These are phyloP conservation scores for Plasmopara muralis DNA, from an alignment of 352 stramenopile species.

Conservation along the genomic window DNA sequence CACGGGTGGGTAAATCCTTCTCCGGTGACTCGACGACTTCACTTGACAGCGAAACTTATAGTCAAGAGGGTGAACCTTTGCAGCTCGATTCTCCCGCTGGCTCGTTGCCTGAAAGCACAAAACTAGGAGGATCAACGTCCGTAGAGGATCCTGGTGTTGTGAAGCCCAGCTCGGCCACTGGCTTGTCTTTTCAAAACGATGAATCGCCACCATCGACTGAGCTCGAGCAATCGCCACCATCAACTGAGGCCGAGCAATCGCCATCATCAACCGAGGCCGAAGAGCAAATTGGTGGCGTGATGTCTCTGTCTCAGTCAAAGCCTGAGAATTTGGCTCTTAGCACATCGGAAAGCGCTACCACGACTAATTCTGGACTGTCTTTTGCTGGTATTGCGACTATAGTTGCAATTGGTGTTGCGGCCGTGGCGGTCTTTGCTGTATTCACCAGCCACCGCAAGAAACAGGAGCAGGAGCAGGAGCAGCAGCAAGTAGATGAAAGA, in stretches of 20 bases:
- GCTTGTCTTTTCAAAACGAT: slow-evolving; percentile 30
- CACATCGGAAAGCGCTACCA: slow-evolving; percentile 15
- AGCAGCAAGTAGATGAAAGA: slow-evolving; percentile 1
- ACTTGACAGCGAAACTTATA: not conserved
- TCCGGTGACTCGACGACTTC: not conserved
- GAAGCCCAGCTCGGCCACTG: slow-evolving; percentile 26
- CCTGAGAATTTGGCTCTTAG: slow-evolving; percentile 9
- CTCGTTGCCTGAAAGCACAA: not conserved
- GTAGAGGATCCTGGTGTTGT: slow-evolving; percentile 21
- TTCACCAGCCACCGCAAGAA: slow-evolving; percentile 75
- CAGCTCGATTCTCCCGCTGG: slow-evolving; percentile 7
- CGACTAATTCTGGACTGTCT: slow-evolving; percentile 23
- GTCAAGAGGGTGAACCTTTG: slow-evolving; percentile 1
- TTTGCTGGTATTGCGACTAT: slow-evolving; percentile 44
- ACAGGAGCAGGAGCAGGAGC: slow-evolving; percentile 53
- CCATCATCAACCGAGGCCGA: not conserved
- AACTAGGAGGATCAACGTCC: not conserved
- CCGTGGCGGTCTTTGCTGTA: slow-evolving; percentile 43
- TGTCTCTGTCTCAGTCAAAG: not conserved
- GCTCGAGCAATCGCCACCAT: not conserved
- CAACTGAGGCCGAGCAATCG: not conserved
- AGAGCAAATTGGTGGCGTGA: not conserved
- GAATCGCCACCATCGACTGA: slow-evolving; percentile 11
- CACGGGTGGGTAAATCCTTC: not conserved
- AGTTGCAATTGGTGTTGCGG: slow-evolving; percentile 52